These are phyloP conservation scores for Aureobasidium musti DNA, from an alignment of 2,329 filamentous ascomycete genomes.

Conservation along the genomic window DNA sequence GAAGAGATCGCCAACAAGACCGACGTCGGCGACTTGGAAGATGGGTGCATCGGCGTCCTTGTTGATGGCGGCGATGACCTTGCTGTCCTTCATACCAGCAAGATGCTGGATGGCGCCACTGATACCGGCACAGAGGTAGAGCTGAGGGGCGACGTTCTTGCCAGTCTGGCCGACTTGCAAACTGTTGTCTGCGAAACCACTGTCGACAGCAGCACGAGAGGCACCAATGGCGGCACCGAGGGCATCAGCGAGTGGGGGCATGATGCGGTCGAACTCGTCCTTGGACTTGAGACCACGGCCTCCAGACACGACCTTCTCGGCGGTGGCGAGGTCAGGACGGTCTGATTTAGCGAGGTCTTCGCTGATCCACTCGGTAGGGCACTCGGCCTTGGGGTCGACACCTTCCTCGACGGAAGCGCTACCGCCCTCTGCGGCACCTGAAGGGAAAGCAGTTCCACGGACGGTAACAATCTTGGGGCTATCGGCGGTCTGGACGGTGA, in stretches of 20 bases:
- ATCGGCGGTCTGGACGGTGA: constrained; percentile 90
- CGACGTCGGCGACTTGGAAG: constrained; percentile 96
- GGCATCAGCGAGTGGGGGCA: constrained; percentile 87
- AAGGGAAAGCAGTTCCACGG: constrained; percentile 86
- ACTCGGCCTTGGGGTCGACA: constrained; percentile 75
- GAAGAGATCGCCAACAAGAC: constrained; percentile 89
- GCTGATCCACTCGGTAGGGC: constrained; percentile 82
- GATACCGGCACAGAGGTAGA: constrained; percentile 95
- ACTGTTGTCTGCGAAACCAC: constrained; percentile 97
- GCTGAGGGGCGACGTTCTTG: constrained; percentile 94
- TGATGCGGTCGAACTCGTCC: constrained; percentile 92
- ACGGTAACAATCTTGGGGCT: constrained; percentile 86
- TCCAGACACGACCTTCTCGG: constrained; percentile 84
- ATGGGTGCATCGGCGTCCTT: constrained; percentile 97
- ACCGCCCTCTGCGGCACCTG: constrained; percentile 69
- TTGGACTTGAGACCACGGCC: constrained; percentile 96
- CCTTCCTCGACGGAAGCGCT: constrained; percentile 78
- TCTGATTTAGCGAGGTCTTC: constrained; percentile 93
- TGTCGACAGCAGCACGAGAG: constrained; percentile 92
- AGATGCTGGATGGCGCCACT: constrained; percentile 97
- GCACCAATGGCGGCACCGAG: constrained; percentile 95
- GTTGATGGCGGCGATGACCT: constrained; percentile 98
- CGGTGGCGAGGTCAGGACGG: constrained; percentile 89
- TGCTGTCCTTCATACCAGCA: constrained; percentile 99
- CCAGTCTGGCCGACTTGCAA: constrained; percentile 97